Conservation (phyloP, 2,329 filamentous ascomycete species). For the Trichophyton schoenleinii region DNA sequence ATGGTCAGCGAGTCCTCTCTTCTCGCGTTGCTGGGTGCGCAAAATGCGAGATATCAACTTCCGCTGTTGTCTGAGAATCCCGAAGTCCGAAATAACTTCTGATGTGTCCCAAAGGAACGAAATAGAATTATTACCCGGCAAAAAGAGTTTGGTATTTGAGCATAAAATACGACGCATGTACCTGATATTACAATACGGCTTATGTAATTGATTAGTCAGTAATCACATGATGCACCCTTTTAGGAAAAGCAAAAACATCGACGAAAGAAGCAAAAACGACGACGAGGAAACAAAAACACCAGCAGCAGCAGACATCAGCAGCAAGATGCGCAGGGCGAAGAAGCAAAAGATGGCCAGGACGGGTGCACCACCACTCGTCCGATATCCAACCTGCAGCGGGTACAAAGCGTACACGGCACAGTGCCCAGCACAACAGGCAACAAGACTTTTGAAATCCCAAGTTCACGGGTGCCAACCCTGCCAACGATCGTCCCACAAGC, state of each 20-base stretch:
- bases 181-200: not conserved
- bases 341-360: not conserved
- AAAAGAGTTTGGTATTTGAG: not conserved
- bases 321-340: not conserved
- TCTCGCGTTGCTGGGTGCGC: not conserved
- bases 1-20: not conserved
- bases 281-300: not conserved
- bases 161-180: not conserved
- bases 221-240: not conserved
- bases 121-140: not conserved
- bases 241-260: not conserved
- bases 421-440: not conserved
- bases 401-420: slow-evolving; percentile 1
- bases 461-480: not conserved
- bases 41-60: slow-evolving; percentile 4
- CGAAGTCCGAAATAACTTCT: not conserved
- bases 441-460: slow-evolving; percentile 2
- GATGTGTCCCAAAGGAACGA: not conserved
- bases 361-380: not conserved
- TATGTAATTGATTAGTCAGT: not conserved
- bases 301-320: not conserved
- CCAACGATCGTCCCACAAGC: slow-evolving; percentile 4
- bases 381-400: not conserved
- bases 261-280: not conserved
- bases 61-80: not conserved